These are phyloP conservation scores for Cutaneotrichosporon cyanovorans DNA, from an alignment of 1,284 basidiomycete species.

Conservation along the genomic window DNA sequence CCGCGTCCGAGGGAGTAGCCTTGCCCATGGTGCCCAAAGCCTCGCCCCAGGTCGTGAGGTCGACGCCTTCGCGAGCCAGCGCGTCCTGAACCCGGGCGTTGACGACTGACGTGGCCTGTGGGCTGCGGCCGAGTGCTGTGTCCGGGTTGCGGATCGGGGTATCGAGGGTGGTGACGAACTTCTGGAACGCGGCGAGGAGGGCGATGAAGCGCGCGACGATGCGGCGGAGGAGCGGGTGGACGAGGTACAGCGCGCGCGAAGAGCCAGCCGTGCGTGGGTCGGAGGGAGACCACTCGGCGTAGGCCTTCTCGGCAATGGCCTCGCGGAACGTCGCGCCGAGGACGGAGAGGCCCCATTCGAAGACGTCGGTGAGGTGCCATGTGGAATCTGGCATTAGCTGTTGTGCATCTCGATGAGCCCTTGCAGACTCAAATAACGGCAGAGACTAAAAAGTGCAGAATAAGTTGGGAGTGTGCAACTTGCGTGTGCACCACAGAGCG, in stretches of 20 bases:
- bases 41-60: slow-evolving; percentile 29
- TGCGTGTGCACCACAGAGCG: no score
- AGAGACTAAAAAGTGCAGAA: no score
- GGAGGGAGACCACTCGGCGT: slow-evolving; percentile 21
- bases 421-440: neutral
- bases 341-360: slow-evolving; percentile 28
- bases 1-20: slow-evolving; percentile 10
- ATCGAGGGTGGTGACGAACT: slow-evolving; percentile 23
- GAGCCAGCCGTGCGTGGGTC: slow-evolving; percentile 6
- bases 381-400: slow-evolving; percentile 22
- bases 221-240: slow-evolving; percentile 22
- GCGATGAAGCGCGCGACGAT: slow-evolving; percentile 22
- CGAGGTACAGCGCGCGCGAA: slow-evolving; percentile 22
- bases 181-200: slow-evolving; percentile 22
- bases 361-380: slow-evolving; percentile 31
- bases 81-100: slow-evolving; percentile 24
- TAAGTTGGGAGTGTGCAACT: no score
- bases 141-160: slow-evolving; percentile 31
- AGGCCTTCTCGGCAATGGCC: slow-evolving; percentile 19
- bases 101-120: slow-evolving; percentile 29
- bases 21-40: slow-evolving; percentile 17
- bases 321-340: slow-evolving; percentile 26
- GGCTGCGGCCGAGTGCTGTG: slow-evolving; percentile 13
- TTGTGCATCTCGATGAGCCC: neutral
- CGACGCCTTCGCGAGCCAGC: slow-evolving; percentile 22